Percentiles rank a stretch among this genome's conserved stretches.
Evolutionary conservation across 139 green algal species (phyloP).

Genomic region (Coelastrella sp.): DNA sequence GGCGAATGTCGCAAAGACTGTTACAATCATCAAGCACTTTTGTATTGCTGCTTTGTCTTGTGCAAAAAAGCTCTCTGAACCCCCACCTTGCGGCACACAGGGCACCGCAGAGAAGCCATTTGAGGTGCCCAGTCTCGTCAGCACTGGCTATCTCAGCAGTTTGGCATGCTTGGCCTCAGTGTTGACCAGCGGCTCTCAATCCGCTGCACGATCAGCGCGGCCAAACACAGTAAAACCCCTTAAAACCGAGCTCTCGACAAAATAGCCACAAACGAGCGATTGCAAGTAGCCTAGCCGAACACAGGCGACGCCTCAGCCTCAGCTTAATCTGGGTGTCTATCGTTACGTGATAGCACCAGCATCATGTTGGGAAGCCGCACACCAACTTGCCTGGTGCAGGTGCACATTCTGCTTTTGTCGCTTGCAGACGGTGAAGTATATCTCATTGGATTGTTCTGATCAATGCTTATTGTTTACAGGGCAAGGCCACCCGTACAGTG

Average conservation of each 20-base stretch:
- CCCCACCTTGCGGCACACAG: too few species aligned
- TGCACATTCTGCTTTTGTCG: background rate
- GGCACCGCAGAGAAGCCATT: too few species aligned
- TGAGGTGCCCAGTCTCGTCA: too few species aligned
- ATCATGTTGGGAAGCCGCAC: conserved; percentile 35
- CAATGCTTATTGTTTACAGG: conserved; percentile 8
- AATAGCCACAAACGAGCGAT: background rate
- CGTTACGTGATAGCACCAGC: conserved; percentile 22
- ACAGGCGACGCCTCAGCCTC: background rate
- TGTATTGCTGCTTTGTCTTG: too few species aligned
- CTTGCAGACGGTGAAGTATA: background rate
- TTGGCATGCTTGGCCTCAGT: too few species aligned
- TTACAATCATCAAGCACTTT: too few species aligned
- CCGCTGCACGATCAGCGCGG: too few species aligned
- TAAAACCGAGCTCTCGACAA: background rate
- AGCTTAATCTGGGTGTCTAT: background rate
- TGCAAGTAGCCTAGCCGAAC: background rate
- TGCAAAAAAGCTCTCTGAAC: too few species aligned
- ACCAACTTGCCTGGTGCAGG: conserved; percentile 19
- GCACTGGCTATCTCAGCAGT: too few species aligned
- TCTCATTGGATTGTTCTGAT: conserved; percentile 1
- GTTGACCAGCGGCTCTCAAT: too few species aligned
- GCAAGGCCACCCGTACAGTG: conserved; percentile 4
- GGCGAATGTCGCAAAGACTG: too few species aligned
- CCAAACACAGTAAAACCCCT: too few species aligned